Conservation (phyloP, 2,329 filamentous ascomycete genomes). For the Ascochyta pisi region DNA sequence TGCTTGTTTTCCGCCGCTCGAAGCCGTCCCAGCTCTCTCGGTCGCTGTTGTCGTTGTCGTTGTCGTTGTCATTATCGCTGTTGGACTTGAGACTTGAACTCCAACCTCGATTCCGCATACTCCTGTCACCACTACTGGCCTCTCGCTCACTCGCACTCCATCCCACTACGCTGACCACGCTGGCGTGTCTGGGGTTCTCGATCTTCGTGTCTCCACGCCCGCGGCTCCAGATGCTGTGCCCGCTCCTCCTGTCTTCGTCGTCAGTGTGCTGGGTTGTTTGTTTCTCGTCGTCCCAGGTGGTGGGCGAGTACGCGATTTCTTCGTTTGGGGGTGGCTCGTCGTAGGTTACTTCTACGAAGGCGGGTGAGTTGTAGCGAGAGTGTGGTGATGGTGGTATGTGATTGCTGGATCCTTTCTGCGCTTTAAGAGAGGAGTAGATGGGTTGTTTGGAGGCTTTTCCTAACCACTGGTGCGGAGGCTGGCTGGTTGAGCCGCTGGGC, state of each 20-base stretch:
- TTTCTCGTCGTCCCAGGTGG: not conserved
- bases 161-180: not conserved
- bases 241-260: not conserved
- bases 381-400: not conserved
- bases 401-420: too few species aligned
- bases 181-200: not conserved
- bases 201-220: not conserved
- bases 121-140: too few species aligned
- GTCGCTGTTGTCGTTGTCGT: not conserved
- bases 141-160: not conserved
- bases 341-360: constrained; percentile 25
- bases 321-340: constrained; percentile 15
- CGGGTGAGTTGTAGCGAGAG: constrained; percentile 31
- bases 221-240: not conserved
- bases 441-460: too few species aligned
- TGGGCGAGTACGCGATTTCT: not conserved
- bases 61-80: not conserved
- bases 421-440: too few species aligned
- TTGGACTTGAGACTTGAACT: not conserved
- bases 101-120: not conserved
- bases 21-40: constrained; percentile 29
- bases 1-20: constrained; percentile 25
- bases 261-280: not conserved
- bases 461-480: not conserved
- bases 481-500: too few species aligned